Evolutionary conservation across 2,329 filamentous ascomycete species (phyloP).

Genomic region (Elsinoe batatas): DNA sequence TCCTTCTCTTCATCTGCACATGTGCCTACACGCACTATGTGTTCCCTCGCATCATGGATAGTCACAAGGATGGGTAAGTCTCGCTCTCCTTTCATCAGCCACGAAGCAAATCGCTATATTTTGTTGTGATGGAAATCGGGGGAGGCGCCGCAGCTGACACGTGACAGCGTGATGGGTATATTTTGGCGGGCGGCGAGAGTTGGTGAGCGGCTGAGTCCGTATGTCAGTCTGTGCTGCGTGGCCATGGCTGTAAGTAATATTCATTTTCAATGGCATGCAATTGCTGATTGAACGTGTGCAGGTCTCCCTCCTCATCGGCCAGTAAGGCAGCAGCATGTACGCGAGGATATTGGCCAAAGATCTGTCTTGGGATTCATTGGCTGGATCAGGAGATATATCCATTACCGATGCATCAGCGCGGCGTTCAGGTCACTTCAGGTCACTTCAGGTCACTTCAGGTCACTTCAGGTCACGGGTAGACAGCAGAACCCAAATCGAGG

Average conservation of each 20-base stretch:
- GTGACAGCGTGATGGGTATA: constrained; percentile 60
- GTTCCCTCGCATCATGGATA: constrained; percentile 80
- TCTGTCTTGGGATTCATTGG: too few relatives aligned
- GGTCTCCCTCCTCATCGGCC: constrained; percentile 21
- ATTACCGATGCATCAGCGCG: background rate
- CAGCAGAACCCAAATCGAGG: background rate
- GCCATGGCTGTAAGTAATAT: constrained; percentile 70
- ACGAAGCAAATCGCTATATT: background rate
- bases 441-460: background rate
- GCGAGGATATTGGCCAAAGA: too few relatives aligned
- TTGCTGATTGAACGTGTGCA: constrained; percentile 10
- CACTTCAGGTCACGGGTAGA: background rate
- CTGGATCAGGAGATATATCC: too few relatives aligned
- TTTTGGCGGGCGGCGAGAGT: constrained; percentile 95
- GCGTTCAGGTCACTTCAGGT: background rate
- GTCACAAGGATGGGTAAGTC: constrained; percentile 77
- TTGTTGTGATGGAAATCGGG: background rate
- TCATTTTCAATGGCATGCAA: background rate
- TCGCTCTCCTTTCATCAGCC: background rate
- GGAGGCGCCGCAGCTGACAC: background rate
- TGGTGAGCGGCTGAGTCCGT: constrained; percentile 86
- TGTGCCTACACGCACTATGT: constrained; percentile 87
- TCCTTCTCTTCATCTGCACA: constrained; percentile 92
- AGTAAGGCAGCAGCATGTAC: constrained; percentile 11
- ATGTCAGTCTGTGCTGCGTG: constrained; percentile 87